Evolutionary conservation across 805 yeast genomes (phyloP).

Genomic region (Candida nonsorbophila): DNA sequence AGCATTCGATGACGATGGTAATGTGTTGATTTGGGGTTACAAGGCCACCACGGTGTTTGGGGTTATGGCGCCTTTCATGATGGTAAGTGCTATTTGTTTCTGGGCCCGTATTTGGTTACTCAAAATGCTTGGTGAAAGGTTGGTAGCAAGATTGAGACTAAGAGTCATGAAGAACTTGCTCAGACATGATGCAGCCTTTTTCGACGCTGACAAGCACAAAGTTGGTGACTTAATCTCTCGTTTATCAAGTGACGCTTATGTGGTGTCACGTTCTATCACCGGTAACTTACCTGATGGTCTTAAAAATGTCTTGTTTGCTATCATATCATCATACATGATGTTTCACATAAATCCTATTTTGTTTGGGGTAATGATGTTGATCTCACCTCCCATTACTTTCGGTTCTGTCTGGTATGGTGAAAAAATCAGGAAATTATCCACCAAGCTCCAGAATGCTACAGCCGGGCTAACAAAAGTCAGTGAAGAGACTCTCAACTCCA

Average conservation of each 20-base stretch:
- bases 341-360: constrained; percentile 35
- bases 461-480: constrained; percentile 40
- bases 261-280: constrained; percentile 40
- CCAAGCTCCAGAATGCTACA: constrained; percentile 38
- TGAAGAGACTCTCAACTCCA: constrained; percentile 40
- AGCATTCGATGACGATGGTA: constrained; percentile 31
- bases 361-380: constrained; percentile 39
- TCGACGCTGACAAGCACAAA: constrained; percentile 39
- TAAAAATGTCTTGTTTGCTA: constrained; percentile 37
- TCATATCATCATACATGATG: constrained; percentile 41
- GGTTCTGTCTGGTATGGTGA: constrained; percentile 44
- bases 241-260: constrained; percentile 41
- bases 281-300: constrained; percentile 41
- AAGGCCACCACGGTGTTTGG: constrained; percentile 36
- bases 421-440: constrained; percentile 34
- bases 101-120: constrained; percentile 44
- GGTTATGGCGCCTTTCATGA: constrained; percentile 41
- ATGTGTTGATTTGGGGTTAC: constrained; percentile 39
- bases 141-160: constrained; percentile 38
- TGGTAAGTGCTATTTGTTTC: constrained; percentile 37
- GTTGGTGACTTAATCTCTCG: constrained; percentile 43
- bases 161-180: constrained; percentile 38
- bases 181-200: constrained; percentile 37
- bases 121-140: constrained; percentile 36
- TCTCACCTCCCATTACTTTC: constrained; percentile 41